phyloP scores from a whole-genome alignment of 768 basidiomycete species.

The Chalciporus sphaerocephalus region DNA sequence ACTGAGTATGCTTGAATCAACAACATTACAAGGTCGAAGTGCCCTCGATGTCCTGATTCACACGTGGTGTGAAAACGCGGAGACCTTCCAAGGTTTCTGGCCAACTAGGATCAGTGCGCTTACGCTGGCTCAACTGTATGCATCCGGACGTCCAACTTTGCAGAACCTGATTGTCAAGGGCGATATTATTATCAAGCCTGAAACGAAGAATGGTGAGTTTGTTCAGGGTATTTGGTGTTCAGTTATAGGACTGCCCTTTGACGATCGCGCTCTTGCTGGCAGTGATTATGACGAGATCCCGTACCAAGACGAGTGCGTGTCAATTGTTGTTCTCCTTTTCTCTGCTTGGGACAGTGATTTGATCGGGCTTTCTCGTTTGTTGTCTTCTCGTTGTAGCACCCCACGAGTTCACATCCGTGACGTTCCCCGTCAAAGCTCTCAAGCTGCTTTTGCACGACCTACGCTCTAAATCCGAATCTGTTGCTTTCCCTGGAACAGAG shows the following conservation, averaged over 20 bases:
- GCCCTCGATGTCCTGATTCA: constrained; percentile 86
- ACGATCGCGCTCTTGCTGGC: constrained; percentile 25
- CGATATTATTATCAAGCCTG: constrained; percentile 80
- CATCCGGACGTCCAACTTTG: constrained; percentile 60
- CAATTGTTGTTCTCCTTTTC: constrained; percentile 6
- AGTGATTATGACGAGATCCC: constrained; percentile 97
- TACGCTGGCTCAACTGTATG: constrained; percentile 72
- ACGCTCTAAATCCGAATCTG: constrained; percentile 71
- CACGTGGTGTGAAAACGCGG: constrained; percentile 92
- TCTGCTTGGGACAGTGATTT: neutral
- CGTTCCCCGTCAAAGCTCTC: constrained; percentile 89
- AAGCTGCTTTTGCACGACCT: constrained; percentile 86
- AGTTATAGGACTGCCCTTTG: constrained; percentile 10
- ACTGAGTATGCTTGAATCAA: constrained; percentile 69
- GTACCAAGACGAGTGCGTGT: constrained; percentile 75
- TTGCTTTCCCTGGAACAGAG: constrained; percentile 57
- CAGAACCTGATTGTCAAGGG: constrained; percentile 78
- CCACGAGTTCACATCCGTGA: constrained; percentile 76
- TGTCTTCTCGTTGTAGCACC: constrained; percentile 52
- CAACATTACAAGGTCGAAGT: constrained; percentile 51
- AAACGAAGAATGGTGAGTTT: constrained; percentile 73
- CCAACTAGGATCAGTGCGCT: constrained; percentile 80
- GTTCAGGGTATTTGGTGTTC: constrained; percentile 6
- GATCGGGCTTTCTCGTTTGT: constrained; percentile 18
- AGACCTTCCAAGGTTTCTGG: constrained; percentile 96